Base-by-base conservation (phyloP, 805 yeast species). In the Torulaspora gathmanii region DNA sequence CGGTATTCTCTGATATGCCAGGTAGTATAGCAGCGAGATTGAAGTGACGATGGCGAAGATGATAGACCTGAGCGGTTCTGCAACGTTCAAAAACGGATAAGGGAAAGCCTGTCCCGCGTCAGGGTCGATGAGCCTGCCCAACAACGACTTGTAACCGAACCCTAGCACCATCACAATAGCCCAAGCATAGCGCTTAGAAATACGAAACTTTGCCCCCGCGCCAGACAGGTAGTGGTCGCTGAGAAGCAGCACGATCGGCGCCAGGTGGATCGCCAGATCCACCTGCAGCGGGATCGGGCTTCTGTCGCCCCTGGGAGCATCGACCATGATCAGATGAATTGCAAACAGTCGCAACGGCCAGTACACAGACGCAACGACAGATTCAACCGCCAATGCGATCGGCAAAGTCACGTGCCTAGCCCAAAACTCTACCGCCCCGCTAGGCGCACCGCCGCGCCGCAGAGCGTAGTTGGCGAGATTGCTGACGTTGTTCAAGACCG, bases 321-420 rank as follows among this genome's bases (percentile, higher is more conserved):
- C 62, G 22, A 68, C 66, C 40, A 75, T 64, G 30, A 84, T 80
- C 43, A 80, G 57, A 16, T 69, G 66, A 28, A 74, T 57, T 40
- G 74, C 72, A 55, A 79, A 76, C 13, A 83, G 45, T 50, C 80
- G 68, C 51, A 84, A 70, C 0, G 82, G 79, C 91, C 93, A 85
- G 60, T 85, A 85, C 12, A 84, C 77, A 1, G 67, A 27, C 0
- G 86, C 71, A 13, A 85, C 88, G 16, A 83, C 70, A 9, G 74
- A 67, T 58, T 83, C 90, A 13, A 80, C 55, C 0, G 79, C 76
- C 37, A 82, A 63, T 0, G 81, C 79, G 33, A 78, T 57, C 1
- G 86, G 80, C 47, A 80, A 48, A 6, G 58, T 37, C 3, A 60
- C 20, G 43, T 64, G 61, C 37, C 66, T 55, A 25, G 56, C 46